phyloP scores from a whole-genome alignment of 2,329 filamentous ascomycete genomes.

The Penicillium brasilianum region DNA sequence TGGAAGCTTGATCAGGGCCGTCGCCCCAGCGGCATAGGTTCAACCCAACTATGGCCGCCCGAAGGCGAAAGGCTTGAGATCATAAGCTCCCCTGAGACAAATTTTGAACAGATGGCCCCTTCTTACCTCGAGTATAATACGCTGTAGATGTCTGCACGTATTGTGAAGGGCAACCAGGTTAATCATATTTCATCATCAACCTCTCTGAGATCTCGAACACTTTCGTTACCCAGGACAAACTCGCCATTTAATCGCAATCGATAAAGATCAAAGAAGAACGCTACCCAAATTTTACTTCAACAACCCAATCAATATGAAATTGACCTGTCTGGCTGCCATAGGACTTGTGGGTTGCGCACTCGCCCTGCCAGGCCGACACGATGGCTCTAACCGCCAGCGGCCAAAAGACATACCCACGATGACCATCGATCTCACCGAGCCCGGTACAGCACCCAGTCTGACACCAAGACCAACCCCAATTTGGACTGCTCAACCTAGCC shows the following conservation, averaged over 20 bases:
- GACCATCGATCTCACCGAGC: slow-evolving; percentile 1
- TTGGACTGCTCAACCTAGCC: background rate
- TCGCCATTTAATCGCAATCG: background rate
- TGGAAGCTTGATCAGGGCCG: background rate
- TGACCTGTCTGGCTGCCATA: background rate
- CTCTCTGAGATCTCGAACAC: background rate
- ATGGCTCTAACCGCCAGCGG: background rate
- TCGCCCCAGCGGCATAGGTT: background rate
- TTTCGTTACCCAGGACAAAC: background rate
- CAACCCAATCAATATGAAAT: background rate
- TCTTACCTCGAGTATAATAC: background rate
- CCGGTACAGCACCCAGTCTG: slow-evolving; percentile 1
- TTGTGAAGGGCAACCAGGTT: background rate
- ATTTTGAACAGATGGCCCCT: background rate
- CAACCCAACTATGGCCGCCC: background rate
- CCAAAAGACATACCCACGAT: background rate
- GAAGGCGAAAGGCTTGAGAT: background rate
- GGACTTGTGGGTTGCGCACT: background rate
- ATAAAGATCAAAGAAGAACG: background rate
- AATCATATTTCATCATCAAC: background rate
- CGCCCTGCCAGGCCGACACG: background rate
- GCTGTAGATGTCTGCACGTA: background rate
- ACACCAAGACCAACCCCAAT: background rate
- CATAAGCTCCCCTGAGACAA: background rate
- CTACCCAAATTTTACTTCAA: background rate